phyloP scores from a whole-genome alignment of 768 basidiomycete genomes.

The Suillus clintonianus region DNA sequence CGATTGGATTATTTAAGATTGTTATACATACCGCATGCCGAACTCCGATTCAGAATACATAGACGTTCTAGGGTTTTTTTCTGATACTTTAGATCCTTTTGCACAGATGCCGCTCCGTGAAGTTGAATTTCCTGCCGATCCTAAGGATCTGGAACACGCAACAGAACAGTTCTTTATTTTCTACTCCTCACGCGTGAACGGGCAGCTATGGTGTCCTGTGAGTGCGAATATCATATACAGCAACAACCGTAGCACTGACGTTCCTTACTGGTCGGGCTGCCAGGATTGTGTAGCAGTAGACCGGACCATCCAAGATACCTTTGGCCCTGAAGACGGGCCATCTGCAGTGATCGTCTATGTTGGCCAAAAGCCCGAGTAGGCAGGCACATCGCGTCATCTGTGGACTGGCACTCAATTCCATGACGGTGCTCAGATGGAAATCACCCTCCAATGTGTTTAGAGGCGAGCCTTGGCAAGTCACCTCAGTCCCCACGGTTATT shows the following conservation, averaged over 20 bases:
- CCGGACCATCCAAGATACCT: constrained; percentile 49
- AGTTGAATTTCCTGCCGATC: constrained; percentile 35
- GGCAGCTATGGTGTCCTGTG: constrained; percentile 73
- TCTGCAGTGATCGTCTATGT: constrained; percentile 67
- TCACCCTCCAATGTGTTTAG: constrained; percentile 57
- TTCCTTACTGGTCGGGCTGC: background rate
- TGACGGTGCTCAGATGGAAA: constrained; percentile 61
- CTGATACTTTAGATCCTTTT: background rate
- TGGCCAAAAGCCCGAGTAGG: constrained; percentile 65
- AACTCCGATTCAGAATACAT: background rate
- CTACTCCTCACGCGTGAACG: constrained; percentile 66
- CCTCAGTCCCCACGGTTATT: constrained; percentile 66
- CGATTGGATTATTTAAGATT: constrained; percentile 3
- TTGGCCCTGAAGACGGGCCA: constrained; percentile 45
- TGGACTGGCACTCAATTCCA: background rate
- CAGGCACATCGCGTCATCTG: constrained; percentile 10
- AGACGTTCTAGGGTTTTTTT: background rate
- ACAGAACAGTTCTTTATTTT: constrained; percentile 66
- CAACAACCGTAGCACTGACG: too few relatives aligned
- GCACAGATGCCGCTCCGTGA: constrained; percentile 55
- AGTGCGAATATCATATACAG: constrained; percentile 17
- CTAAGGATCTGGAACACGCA: constrained; percentile 37
- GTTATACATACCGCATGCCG: background rate
- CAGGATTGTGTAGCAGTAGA: constrained; percentile 74
- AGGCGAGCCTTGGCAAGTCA: constrained; percentile 61